Percentiles rank a stretch among this genome's conserved stretches.
Conservation (phyloP, 1,284 basidiomycete genomes). For the Moniliophthora roreri region DNA sequence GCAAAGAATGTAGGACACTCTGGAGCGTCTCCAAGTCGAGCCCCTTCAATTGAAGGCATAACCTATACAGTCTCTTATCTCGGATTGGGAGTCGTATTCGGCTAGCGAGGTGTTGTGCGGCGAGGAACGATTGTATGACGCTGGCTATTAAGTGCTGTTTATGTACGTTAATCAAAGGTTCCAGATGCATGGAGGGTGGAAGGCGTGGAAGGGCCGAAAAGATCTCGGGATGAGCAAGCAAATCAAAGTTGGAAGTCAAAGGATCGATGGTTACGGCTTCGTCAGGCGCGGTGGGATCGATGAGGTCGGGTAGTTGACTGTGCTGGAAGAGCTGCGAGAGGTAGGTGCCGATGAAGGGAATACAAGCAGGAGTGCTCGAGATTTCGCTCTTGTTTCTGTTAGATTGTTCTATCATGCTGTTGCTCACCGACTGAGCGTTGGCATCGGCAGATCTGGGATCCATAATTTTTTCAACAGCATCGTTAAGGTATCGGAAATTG, state of each 20-base stretch:
- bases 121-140: constrained; percentile 74
- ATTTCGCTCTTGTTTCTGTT: constrained; percentile 42
- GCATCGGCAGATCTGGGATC: constrained; percentile 61
- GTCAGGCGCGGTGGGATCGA: constrained; percentile 80
- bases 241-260: constrained; percentile 58
- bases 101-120: constrained; percentile 79
- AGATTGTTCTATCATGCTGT: constrained; percentile 38
- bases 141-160: constrained; percentile 81
- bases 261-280: constrained; percentile 66
- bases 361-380: constrained; percentile 48
- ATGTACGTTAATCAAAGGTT: constrained; percentile 85
- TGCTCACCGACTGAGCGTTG: constrained; percentile 49
- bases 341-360: constrained; percentile 83
- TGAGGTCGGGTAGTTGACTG: constrained; percentile 72
- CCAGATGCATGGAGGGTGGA: constrained; percentile 74
- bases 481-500: constrained; percentile 78
- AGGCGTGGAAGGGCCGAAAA: constrained; percentile 70
- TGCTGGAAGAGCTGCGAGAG: constrained; percentile 70
- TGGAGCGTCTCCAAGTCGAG: constrained; percentile 54
- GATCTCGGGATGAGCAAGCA: constrained; percentile 72
- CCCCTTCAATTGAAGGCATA: constrained; percentile 69
- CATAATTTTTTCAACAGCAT: constrained; percentile 61
- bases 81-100: constrained; percentile 62
- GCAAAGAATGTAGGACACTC: constrained; percentile 30
- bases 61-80: constrained; percentile 73